Percentiles rank a stretch among this genome's conserved stretches.
These are phyloP conservation scores for Sporobolomyces roseus DNA, from an alignment of 768 basidiomycete species.

Conservation along the genomic window DNA sequence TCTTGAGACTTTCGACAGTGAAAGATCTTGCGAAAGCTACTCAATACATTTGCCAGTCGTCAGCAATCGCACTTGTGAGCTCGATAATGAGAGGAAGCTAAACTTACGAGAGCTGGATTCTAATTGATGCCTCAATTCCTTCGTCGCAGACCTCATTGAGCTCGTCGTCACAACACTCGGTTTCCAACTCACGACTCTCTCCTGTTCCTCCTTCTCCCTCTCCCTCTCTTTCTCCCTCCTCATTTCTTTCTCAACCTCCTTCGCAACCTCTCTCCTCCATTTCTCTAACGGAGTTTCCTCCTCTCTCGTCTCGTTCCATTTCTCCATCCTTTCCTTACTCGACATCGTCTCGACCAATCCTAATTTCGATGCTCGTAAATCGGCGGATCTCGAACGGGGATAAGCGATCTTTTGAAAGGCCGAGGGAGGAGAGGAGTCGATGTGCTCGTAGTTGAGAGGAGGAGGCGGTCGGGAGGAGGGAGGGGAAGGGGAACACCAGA, in stretches of 20 bases:
- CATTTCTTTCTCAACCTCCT: conserved; percentile 53
- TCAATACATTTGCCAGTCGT: too few relatives aligned
- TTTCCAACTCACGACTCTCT: not conserved
- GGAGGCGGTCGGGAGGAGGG: not conserved
- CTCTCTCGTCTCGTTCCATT: conserved; percentile 69
- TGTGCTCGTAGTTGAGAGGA: conserved; percentile 1
- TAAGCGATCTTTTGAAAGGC: not conserved
- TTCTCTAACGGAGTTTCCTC: conserved; percentile 55
- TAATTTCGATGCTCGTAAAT: conserved; percentile 12
- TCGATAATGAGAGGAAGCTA: not conserved
- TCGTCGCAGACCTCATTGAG: not conserved
- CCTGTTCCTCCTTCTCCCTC: not conserved
- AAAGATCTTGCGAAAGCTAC: conserved; percentile 23
- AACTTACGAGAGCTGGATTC: conserved; percentile 13
- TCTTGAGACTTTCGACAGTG: not conserved
- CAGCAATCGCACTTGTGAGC: too few relatives aligned
- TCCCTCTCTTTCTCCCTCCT: not conserved
- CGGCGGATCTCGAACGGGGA: not conserved
- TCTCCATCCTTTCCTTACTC: conserved; percentile 6
- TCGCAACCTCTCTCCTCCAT: conserved; percentile 14
- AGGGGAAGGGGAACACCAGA: conserved; percentile 2
- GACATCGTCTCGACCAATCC: not conserved
- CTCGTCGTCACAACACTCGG: conserved; percentile 3
- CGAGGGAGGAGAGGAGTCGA: not conserved
- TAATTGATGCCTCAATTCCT: not conserved